Conservation (phyloP, 805 yeast genomes). For the Pichia thaimueangensis region DNA sequence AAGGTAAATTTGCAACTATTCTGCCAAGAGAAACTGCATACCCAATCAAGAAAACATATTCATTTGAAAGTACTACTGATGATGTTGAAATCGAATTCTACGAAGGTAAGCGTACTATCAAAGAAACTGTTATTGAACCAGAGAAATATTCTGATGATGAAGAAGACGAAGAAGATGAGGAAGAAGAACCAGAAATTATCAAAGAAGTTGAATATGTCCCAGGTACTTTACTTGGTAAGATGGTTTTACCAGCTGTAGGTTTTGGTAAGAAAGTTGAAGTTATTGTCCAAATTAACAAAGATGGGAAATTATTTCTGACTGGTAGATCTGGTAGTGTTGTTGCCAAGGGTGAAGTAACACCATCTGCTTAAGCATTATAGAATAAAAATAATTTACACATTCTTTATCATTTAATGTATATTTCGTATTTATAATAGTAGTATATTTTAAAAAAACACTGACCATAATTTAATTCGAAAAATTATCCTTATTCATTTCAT, state of each 20-base stretch:
- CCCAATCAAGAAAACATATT: constrained; percentile 76
- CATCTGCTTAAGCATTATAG: not conserved
- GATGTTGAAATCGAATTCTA: constrained; percentile 63
- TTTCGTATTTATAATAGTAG: no score
- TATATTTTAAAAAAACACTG: no score
- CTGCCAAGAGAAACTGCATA: constrained; percentile 80
- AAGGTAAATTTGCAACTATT: constrained; percentile 64
- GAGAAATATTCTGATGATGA: constrained; percentile 48
- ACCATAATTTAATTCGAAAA: no score
- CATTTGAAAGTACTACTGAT: constrained; percentile 55
- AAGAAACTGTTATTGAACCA: constrained; percentile 75
- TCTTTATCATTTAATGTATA: no score
- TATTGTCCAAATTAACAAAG: constrained; percentile 56
- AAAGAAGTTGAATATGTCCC: constrained; percentile 70
- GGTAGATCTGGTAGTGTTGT: constrained; percentile 51
- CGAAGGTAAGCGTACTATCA: constrained; percentile 81
- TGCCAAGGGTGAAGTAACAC: constrained; percentile 41
- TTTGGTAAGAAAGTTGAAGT: constrained; percentile 64
- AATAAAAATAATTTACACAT: not conserved
- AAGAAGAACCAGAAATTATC: constrained; percentile 86
- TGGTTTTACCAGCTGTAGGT: constrained; percentile 65
- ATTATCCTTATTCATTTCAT: no score
- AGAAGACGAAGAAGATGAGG: constrained; percentile 43
- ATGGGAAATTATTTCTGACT: constrained; percentile 57
- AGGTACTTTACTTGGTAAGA: constrained; percentile 69